phyloP scores from a whole-genome alignment of 257 asterid genomes.

The Ocimum tenuiflorum region DNA sequence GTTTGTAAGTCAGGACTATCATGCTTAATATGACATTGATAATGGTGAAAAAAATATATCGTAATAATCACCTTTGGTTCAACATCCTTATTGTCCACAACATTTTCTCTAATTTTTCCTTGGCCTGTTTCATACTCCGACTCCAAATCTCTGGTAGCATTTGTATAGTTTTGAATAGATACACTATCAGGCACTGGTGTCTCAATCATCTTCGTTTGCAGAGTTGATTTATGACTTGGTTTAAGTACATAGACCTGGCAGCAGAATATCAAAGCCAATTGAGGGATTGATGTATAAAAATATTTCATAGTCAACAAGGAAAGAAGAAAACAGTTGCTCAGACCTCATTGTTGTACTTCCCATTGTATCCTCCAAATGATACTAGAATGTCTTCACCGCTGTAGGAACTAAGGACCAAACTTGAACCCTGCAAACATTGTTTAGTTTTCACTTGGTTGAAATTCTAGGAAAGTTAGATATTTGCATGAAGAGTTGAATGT shows the following conservation, averaged over 20 bases:
- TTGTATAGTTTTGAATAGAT: conserved; percentile 72
- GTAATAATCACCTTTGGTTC: conserved; percentile 49
- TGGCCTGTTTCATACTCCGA: conserved; percentile 75
- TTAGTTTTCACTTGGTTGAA: conserved; percentile 6
- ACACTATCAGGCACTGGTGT: conserved; percentile 75
- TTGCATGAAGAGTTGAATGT: too few species aligned
- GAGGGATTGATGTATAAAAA: conserved; percentile 19
- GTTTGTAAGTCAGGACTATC: too few species aligned
- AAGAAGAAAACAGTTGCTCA: conserved; percentile 17
- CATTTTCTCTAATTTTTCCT: conserved; percentile 71
- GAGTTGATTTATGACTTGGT: conserved; percentile 87
- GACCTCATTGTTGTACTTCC: conserved; percentile 96
- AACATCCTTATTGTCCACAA: conserved; percentile 46
- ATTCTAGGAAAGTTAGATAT: neutral
- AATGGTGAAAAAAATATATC: neutral
- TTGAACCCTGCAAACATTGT: conserved; percentile 62
- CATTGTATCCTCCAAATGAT: conserved; percentile 95
- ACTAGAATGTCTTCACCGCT: conserved; percentile 85
- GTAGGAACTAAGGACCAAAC: conserved; percentile 74
- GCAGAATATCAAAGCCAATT: conserved; percentile 21
- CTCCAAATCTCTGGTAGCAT: conserved; percentile 75
- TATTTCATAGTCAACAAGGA: neutral
- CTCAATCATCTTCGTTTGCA: conserved; percentile 69
- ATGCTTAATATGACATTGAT: too few species aligned
- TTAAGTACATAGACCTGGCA: conserved; percentile 76